Percentiles rank a stretch among this genome's conserved stretches.
Conservation (phyloP, 805 yeast species). For the Babjeviella inositovora region DNA sequence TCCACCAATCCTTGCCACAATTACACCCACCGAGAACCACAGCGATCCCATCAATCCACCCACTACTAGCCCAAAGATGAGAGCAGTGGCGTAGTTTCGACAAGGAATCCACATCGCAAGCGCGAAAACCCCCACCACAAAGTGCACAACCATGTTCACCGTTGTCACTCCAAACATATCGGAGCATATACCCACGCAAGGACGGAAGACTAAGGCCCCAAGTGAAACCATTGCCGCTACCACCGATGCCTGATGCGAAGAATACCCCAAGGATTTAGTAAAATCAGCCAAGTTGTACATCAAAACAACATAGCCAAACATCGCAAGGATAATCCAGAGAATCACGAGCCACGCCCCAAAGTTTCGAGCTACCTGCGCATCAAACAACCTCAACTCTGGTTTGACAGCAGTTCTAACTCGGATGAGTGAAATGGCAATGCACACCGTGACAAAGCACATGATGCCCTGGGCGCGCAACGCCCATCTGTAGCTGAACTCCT, state of each 20-base stretch:
- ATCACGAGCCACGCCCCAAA: constrained; percentile 11
- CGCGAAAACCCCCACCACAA: background rate
- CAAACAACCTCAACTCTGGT: constrained; percentile 5
- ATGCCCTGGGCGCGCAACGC: constrained; percentile 32
- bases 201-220: constrained; percentile 16
- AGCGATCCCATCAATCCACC: constrained; percentile 19
- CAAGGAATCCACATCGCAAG: constrained; percentile 8
- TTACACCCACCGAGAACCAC: constrained; percentile 15
- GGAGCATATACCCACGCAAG: constrained; percentile 13
- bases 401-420: no score
- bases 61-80: constrained; percentile 13
- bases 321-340: constrained; percentile 12
- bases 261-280: constrained; percentile 17
- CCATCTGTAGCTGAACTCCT: constrained; percentile 22
- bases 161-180: constrained; percentile 15
- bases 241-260: constrained; percentile 17
- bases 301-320: constrained; percentile 20
- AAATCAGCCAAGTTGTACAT: constrained; percentile 17
- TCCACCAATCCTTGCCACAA: constrained; percentile 14
- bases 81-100: constrained; percentile 14
- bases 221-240: constrained; percentile 18
- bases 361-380: constrained; percentile 6
- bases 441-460: no score
- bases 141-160: constrained; percentile 3
- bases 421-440: no score